Percentiles rank a stretch among this genome's conserved stretches.
Conservation (phyloP, 2,329 filamentous ascomycete genomes). For the Claviceps digitariae region DNA sequence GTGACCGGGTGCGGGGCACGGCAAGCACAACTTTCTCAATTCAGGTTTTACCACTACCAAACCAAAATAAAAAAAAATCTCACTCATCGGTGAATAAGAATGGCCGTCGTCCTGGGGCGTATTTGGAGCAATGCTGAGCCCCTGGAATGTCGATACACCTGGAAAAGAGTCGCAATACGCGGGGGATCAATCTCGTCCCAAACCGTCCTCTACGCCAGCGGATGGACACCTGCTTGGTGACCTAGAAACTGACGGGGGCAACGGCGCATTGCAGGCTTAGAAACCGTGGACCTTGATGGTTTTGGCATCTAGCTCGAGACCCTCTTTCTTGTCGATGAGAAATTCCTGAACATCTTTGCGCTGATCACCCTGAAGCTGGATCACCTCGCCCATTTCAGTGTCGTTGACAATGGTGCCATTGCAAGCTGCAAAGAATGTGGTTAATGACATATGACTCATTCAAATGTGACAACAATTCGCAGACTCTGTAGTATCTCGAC, state of each 20-base stretch:
- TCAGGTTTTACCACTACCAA: conserved; percentile 4
- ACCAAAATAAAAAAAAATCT: conserved; percentile 11
- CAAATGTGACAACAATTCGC: neutral
- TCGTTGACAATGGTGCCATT: conserved; percentile 99
- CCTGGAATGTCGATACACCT: conserved; percentile 16
- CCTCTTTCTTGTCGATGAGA: conserved; percentile 89
- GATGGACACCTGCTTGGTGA: conserved; percentile 14
- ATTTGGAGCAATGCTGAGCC: conserved; percentile 17
- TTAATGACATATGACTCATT: conserved; percentile 4
- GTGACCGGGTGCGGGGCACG: conserved; percentile 3
- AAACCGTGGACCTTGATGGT: conserved; percentile 76
- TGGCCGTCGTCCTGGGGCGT: conserved; percentile 11
- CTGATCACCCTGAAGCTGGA: conserved; percentile 98
- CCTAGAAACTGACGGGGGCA: conserved; percentile 21
- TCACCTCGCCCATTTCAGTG: conserved; percentile 96
- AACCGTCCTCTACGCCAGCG: conserved; percentile 18
- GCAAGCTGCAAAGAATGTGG: conserved; percentile 50
- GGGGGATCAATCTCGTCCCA: conserved; percentile 13
- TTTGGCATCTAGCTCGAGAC: conserved; percentile 86
- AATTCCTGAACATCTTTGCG: conserved; percentile 98
- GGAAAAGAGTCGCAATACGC: conserved; percentile 15
- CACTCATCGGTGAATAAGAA: conserved; percentile 17
- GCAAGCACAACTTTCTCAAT: conserved; percentile 1
- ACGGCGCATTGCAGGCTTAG: conserved; percentile 28
- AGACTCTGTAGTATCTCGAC: neutral